These are phyloP conservation scores for Coemansia sp. DNA, from an alignment of 192 early-diverging fungal species.

Conservation along the genomic window DNA sequence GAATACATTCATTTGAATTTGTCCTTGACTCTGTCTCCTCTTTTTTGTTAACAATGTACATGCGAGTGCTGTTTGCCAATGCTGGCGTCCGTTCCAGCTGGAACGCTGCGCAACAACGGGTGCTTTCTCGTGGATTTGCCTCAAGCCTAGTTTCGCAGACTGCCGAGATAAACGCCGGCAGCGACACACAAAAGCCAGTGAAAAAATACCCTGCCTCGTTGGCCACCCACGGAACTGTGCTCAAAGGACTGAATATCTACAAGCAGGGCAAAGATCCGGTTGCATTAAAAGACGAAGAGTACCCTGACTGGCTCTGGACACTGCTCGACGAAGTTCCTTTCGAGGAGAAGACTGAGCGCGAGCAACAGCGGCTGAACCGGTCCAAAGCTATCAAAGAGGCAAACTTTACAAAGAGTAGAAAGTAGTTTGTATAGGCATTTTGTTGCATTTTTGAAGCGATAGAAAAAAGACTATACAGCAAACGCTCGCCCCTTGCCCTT, in stretches of 20 bases:
- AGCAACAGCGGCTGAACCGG: slow-evolving; percentile 62
- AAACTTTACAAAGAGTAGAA: slow-evolving; percentile 80
- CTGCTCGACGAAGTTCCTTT: slow-evolving; percentile 59
- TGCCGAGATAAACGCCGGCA: neutral
- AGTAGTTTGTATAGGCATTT: slow-evolving; percentile 44
- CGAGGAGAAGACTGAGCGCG: slow-evolving; percentile 44
- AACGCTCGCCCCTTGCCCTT: slow-evolving; percentile 47
- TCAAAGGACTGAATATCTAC: slow-evolving; percentile 86
- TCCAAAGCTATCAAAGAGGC: slow-evolving; percentile 63
- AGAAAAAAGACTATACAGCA: slow-evolving; percentile 16
- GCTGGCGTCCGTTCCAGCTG: neutral
- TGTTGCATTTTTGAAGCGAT: neutral
- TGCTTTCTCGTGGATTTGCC: neutral
- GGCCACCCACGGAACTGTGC: slow-evolving; percentile 69
- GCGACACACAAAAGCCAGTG: slow-evolving; percentile 5
- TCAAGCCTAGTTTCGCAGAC: neutral
- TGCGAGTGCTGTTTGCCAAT: slow-evolving; percentile 3
- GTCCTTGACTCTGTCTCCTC: neutral
- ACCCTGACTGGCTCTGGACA: slow-evolving; percentile 94
- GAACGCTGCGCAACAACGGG: neutral
- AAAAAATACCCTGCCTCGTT: slow-evolving; percentile 50
- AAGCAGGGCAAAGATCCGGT: slow-evolving; percentile 83
- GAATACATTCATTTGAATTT: neutral
- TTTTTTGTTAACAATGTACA: slow-evolving; percentile 8
- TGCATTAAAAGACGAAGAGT: slow-evolving; percentile 78